These are phyloP conservation scores for Scedosporium aurantiacum DNA, from an alignment of 2,329 filamentous ascomycete species.

Conservation along the genomic window DNA sequence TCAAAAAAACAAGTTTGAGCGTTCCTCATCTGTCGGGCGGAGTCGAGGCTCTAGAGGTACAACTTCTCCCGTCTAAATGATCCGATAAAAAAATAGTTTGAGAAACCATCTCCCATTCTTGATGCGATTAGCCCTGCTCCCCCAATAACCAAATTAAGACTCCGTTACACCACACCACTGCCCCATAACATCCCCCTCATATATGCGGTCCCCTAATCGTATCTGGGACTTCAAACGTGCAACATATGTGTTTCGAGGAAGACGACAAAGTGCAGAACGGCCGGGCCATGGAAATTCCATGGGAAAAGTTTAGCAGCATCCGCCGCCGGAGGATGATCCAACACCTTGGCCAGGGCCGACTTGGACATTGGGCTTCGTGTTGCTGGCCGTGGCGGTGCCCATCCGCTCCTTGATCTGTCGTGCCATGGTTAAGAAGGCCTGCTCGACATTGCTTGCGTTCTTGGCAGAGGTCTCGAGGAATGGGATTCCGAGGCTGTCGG, in stretches of 20 bases:
- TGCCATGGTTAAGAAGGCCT: slow-evolving; percentile 99
- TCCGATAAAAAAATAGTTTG: slow-evolving; percentile 1
- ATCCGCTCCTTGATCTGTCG: slow-evolving; percentile 99
- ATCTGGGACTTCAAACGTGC: neutral
- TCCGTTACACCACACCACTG: slow-evolving; percentile 5
- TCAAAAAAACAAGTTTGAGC: neutral
- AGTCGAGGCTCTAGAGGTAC: neutral
- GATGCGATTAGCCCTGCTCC: slow-evolving; percentile 3
- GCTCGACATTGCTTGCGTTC: slow-evolving; percentile 99
- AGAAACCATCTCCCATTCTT: slow-evolving; percentile 1
- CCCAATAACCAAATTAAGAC: neutral
- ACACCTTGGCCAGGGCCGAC: slow-evolving; percentile 93
- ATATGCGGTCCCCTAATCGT: neutral
- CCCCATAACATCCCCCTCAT: neutral
- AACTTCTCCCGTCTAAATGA: slow-evolving; percentile 3
- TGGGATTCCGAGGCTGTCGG: slow-evolving; percentile 94
- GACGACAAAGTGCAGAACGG: neutral
- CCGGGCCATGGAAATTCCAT: neutral
- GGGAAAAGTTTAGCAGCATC: slow-evolving; percentile 66
- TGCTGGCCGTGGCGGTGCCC: slow-evolving; percentile 89
- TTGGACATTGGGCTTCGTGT: slow-evolving; percentile 97
- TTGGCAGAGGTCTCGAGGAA: slow-evolving; percentile 99
- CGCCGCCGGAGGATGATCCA: slow-evolving; percentile 70
- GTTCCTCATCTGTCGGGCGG: neutral
- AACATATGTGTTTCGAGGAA: neutral